These are phyloP conservation scores for Bacidia gigantensis DNA, from an alignment of 495 filamentous ascomycete species.

Conservation along the genomic window DNA sequence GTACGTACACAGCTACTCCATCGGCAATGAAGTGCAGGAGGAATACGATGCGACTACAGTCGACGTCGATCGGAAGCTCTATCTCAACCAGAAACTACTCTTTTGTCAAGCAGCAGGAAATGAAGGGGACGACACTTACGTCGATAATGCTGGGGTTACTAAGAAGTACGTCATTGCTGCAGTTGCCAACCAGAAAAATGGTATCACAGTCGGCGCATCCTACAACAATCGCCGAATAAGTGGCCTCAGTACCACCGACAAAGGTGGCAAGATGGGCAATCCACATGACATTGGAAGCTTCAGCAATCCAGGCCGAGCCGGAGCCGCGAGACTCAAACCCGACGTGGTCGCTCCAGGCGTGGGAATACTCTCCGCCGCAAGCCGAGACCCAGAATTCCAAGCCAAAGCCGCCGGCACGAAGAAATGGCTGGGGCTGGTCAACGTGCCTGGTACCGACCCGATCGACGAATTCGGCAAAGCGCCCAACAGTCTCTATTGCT, in stretches of 20 bases:
- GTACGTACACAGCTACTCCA: neutral
- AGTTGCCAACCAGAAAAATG: neutral
- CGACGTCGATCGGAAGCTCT: neutral
- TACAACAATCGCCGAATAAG: neutral
- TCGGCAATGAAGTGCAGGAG: neutral
- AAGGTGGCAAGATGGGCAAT: neutral
- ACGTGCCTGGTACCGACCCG: no score
- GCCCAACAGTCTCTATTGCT: neutral
- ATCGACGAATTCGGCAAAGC: neutral
- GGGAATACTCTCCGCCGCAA: neutral
- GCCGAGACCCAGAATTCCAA: neutral
- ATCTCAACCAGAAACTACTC: neutral
- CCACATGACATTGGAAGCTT: neutral
- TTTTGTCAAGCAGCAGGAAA: neutral
- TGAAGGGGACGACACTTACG: neutral
- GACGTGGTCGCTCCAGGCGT: neutral
- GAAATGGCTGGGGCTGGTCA: no score
- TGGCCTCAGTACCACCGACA: neutral
- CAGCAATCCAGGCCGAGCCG: neutral
- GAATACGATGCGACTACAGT: neutral
- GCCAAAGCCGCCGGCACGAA: neutral
- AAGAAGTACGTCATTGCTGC: neutral
- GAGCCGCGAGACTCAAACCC: neutral
- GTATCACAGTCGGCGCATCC: neutral
- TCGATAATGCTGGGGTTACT: no score